A percentile compares a stretch with the other conserved stretches of the same genome.
These are phyloP conservation scores for Luzula sylvatica DNA, from an alignment of 176 grass and related monocot genomes.

Conservation along the genomic window DNA sequence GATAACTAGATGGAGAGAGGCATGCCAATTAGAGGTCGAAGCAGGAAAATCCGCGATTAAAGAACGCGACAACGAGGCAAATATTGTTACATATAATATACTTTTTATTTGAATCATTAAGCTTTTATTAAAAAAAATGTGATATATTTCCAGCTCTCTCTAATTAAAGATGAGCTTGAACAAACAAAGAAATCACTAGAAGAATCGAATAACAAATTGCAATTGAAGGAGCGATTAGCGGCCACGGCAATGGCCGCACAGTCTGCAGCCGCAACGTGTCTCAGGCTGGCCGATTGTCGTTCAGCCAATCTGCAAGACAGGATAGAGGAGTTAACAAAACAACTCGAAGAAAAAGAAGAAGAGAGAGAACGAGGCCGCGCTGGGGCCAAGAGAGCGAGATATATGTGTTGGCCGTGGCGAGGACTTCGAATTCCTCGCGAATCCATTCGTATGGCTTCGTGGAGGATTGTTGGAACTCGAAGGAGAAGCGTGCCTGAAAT, in stretches of 20 bases:
- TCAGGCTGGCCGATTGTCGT: slow-evolving; percentile 65
- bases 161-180: slow-evolving; percentile 45
- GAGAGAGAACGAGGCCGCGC: slow-evolving; percentile 22
- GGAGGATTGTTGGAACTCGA: slow-evolving; percentile 26
- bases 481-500: slow-evolving; percentile 42
- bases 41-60: slow-evolving; percentile 54
- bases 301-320: slow-evolving; percentile 39
- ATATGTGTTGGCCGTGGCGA: slow-evolving; percentile 65
- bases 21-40: slow-evolving; percentile 67
- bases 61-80: slow-evolving; percentile 58
- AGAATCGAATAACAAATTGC: slow-evolving; percentile 38
- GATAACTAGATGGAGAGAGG: slow-evolving; percentile 58
- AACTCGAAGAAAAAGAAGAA: slow-evolving; percentile 49
- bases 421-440: slow-evolving; percentile 30
- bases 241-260: slow-evolving; percentile 61
- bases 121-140: slow-evolving; percentile 8
- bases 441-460: slow-evolving; percentile 26
- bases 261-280: slow-evolving; percentile 56
- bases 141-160: slow-evolving; percentile 27
- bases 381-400: slow-evolving; percentile 28
- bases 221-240: slow-evolving; percentile 53
- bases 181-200: slow-evolving; percentile 36
- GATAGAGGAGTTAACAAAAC: slow-evolving; percentile 68
- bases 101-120: too few species aligned
- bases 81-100: too few species aligned